Conservation (phyloP, 495 filamentous ascomycete genomes). For the Pseudomonodictys pantanalensis region DNA sequence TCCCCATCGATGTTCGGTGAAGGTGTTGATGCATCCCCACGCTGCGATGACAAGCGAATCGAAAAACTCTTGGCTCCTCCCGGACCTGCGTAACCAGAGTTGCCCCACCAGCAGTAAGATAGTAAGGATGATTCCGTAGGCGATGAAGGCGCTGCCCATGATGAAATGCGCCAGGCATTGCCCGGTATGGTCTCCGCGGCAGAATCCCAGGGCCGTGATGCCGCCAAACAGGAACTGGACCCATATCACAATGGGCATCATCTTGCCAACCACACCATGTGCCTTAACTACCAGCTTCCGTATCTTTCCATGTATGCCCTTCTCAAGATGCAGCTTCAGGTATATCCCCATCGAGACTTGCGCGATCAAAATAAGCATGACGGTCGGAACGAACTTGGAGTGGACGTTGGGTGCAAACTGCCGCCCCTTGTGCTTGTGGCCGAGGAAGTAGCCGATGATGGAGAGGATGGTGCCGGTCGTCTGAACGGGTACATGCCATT, state of each 20-base stretch:
- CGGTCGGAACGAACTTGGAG: slow-evolving; percentile 68
- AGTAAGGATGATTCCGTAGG: slow-evolving; percentile 82
- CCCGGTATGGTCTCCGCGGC: slow-evolving; percentile 82
- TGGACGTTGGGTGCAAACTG: slow-evolving; percentile 85
- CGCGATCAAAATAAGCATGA: slow-evolving; percentile 73
- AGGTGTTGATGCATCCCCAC: slow-evolving; percentile 97
- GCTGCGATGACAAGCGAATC: slow-evolving; percentile 85
- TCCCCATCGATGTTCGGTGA: slow-evolving; percentile 97
- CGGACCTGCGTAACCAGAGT: slow-evolving; percentile 76
- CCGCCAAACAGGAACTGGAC: slow-evolving; percentile 96
- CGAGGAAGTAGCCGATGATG: slow-evolving; percentile 82
- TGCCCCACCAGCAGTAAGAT: slow-evolving; percentile 87
- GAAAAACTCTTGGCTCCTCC: slow-evolving; percentile 94
- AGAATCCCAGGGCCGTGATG: slow-evolving; percentile 92
- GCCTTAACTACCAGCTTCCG: slow-evolving; percentile 65
- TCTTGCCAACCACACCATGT: slow-evolving; percentile 81
- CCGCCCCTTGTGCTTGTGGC: slow-evolving; percentile 84
- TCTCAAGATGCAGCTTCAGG: slow-evolving; percentile 82
- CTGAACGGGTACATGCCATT: slow-evolving; percentile 94
- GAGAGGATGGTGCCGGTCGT: slow-evolving; percentile 70
- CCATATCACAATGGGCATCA: slow-evolving; percentile 84
- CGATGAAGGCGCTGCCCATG: slow-evolving; percentile 97
- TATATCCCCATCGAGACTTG: slow-evolving; percentile 84
- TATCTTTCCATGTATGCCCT: slow-evolving; percentile 75
- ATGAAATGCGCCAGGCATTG: slow-evolving; percentile 98